Percentiles rank a stretch among this genome's conserved stretches.
These are phyloP conservation scores for Cucumis sativus DNA, from an alignment of 306 rosid species.

Conservation along the genomic window DNA sequence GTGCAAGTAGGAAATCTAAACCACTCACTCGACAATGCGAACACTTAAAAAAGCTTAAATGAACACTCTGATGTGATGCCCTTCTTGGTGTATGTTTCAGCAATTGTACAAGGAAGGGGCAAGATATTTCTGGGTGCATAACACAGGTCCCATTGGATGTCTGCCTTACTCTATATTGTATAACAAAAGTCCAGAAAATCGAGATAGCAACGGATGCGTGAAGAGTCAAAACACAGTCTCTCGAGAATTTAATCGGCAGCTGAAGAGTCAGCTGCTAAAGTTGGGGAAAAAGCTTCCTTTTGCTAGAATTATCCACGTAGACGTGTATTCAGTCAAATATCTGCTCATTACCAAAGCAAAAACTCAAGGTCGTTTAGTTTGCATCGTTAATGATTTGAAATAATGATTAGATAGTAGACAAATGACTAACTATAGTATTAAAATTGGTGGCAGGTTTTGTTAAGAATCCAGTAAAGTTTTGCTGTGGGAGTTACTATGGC, in stretches of 20 bases:
- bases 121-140: constrained; percentile 69
- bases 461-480: constrained; percentile 48
- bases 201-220: constrained; percentile 58
- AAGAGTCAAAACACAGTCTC: constrained; percentile 54
- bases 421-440: not conserved
- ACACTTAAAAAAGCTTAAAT: not conserved
- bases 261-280: constrained; percentile 32
- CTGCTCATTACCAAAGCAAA: constrained; percentile 41
- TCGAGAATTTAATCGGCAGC: constrained; percentile 58
- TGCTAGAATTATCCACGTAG: constrained; percentile 53
- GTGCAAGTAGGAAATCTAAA: constrained; percentile 29
- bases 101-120: constrained; percentile 61
- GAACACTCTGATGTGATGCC: not conserved
- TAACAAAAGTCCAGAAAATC: constrained; percentile 27
- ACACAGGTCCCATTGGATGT: constrained; percentile 74
- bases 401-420: not conserved
- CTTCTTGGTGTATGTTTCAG: constrained; percentile 26
- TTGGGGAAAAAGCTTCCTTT: constrained; percentile 31
- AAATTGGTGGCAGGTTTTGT: constrained; percentile 49
- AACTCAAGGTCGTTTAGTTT: constrained; percentile 30
- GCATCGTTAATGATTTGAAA: not conserved
- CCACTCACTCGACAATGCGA: not conserved
- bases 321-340: constrained; percentile 57
- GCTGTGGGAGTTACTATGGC: constrained; percentile 76
- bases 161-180: constrained; percentile 43